Percentiles rank a stretch among this genome's conserved stretches.
Evolutionary conservation across 169 alveolate species (phyloP).

Genomic region (Eimeria tenella): DNA sequence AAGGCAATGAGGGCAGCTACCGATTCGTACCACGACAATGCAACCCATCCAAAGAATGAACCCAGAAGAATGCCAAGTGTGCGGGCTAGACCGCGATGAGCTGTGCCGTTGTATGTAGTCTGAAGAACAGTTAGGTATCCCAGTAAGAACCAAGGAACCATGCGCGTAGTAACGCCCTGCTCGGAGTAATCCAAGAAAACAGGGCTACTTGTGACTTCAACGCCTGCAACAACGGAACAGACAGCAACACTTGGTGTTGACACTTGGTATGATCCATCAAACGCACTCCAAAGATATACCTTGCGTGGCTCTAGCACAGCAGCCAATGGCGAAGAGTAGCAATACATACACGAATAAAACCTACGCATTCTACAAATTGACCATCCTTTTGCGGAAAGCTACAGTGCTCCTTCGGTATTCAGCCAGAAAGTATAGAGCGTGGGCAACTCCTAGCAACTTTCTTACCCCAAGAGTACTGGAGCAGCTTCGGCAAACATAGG

Average conservation of each 20-base stretch:
- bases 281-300: not conserved
- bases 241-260: too few species aligned
- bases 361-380: too few species aligned
- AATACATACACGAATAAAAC: too few species aligned
- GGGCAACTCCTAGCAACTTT: too few species aligned
- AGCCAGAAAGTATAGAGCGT: too few species aligned
- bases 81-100: constrained; percentile 63
- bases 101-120: constrained; percentile 74
- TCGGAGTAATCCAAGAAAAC: constrained; percentile 38
- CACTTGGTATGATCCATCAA: not conserved
- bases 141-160: constrained; percentile 73
- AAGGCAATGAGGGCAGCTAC: constrained; percentile 70
- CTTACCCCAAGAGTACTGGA: constrained; percentile 78
- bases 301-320: not conserved
- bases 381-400: too few species aligned
- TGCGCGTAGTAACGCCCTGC: constrained; percentile 71
- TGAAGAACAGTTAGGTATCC: constrained; percentile 73
- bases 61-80: constrained; percentile 64
- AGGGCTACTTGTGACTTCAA: constrained; percentile 38
- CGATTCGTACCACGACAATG: constrained; percentile 15
- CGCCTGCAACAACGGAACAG: constrained; percentile 47
- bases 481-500: constrained; percentile 38
- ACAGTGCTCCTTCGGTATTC: too few species aligned
- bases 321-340: too few species aligned
- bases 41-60: constrained; percentile 60